These are phyloP conservation scores for Bodo saltans DNA, from an alignment of 78 protist genomes.

Conservation along the genomic window DNA sequence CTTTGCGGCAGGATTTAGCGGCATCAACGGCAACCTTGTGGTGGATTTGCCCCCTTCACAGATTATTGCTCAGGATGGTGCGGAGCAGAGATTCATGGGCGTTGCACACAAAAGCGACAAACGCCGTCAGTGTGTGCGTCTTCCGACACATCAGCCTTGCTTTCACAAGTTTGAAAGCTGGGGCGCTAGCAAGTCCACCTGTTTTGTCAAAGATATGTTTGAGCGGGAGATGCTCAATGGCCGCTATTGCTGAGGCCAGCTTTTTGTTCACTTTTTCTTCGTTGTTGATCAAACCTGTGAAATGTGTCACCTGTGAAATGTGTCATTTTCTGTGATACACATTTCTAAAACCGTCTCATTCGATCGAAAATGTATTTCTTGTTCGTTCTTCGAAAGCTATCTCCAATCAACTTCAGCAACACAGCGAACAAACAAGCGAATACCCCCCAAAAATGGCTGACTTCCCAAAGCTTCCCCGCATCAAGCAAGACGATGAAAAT, in stretches of 20 bases:
- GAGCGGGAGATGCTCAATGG: slow-evolving; percentile 12
- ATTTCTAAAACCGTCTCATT: too few relatives aligned
- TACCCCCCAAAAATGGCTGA: background rate
- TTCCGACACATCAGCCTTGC: slow-evolving; percentile 15
- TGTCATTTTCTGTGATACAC: too few relatives aligned
- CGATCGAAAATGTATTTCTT: too few relatives aligned
- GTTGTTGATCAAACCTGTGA: too few relatives aligned
- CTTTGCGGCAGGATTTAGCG: slow-evolving; percentile 18
- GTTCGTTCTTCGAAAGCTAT: too few relatives aligned
- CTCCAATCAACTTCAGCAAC: too few relatives aligned
- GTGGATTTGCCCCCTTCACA: background rate
- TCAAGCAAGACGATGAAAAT: background rate
- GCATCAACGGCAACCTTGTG: background rate
- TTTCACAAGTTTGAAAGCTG: slow-evolving; percentile 30
- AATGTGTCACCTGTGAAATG: too few relatives aligned
- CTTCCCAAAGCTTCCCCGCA: background rate
- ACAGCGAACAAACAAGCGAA: too few relatives aligned
- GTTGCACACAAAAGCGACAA: slow-evolving; percentile 17
- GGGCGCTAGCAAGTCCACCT: background rate
- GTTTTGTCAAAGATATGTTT: background rate
- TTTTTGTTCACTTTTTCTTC: too few relatives aligned
- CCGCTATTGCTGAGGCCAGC: slow-evolving; percentile 14
- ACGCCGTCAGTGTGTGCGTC: background rate
- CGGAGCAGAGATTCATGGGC: slow-evolving; percentile 25
- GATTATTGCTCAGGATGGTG: background rate